A percentile compares a stretch with the other conserved stretches of the same genome.
Evolutionary conservation across 768 basidiomycete genomes (phyloP).

Genomic region (Mycena leptocephala): DNA sequence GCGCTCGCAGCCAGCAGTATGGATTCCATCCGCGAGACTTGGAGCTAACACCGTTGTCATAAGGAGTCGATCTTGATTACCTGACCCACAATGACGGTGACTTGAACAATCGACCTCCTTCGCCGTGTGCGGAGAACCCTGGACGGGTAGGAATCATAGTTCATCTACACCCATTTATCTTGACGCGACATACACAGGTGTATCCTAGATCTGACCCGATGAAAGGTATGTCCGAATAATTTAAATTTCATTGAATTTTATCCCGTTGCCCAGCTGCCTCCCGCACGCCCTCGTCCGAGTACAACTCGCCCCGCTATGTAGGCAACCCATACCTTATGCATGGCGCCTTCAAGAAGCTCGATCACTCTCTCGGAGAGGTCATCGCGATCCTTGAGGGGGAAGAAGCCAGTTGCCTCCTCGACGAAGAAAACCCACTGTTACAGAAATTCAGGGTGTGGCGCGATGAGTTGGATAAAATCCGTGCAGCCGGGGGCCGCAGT

Average conservation of each 20-base stretch:
- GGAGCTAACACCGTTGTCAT: slow-evolving; percentile 11
- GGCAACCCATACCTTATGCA: slow-evolving; percentile 67
- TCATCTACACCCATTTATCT: neutral
- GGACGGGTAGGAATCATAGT: slow-evolving; percentile 51
- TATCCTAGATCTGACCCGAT: slow-evolving; percentile 63
- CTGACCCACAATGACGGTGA: neutral
- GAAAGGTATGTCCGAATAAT: slow-evolving; percentile 44
- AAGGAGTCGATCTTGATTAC: slow-evolving; percentile 33
- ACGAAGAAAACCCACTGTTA: slow-evolving; percentile 52
- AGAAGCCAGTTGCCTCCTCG: slow-evolving; percentile 54
- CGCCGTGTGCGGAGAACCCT: slow-evolving; percentile 63
- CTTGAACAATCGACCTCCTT: slow-evolving; percentile 51
- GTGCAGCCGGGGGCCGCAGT: slow-evolving; percentile 37
- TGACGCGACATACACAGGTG: slow-evolving; percentile 50
- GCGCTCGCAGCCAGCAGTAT: slow-evolving; percentile 20
- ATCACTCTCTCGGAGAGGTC: slow-evolving; percentile 59
- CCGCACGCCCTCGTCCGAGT: slow-evolving; percentile 40
- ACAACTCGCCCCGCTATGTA: slow-evolving; percentile 45
- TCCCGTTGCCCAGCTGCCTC: slow-evolving; percentile 37
- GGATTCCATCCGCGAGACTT: neutral
- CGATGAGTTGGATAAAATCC: slow-evolving; percentile 55
- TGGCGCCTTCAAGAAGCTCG: slow-evolving; percentile 60
- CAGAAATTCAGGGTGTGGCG: slow-evolving; percentile 61
- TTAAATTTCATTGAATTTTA: neutral
- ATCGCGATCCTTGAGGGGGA: slow-evolving; percentile 63